phyloP scores from a whole-genome alignment of 352 stramenopile species.

The Aphanomyces stellatus region DNA sequence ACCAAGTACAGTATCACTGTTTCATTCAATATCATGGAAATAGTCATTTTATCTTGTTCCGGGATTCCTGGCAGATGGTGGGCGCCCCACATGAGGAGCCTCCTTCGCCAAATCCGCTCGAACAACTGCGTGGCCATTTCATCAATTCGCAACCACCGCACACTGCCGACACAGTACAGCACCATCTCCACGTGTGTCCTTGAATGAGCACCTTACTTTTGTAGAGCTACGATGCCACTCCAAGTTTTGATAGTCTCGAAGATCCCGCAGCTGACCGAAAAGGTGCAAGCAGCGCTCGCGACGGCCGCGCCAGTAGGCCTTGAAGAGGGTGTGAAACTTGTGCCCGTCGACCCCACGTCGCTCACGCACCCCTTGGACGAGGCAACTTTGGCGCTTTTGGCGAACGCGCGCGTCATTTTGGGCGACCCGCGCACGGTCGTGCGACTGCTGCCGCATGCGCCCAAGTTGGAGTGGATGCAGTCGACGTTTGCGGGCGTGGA shows the following conservation, averaged over 20 bases:
- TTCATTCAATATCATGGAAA: background rate
- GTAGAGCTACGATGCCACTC: background rate
- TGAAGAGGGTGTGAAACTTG: background rate
- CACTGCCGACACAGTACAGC: no score
- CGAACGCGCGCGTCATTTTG: conserved; percentile 34
- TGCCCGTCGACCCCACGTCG: background rate
- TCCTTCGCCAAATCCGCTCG: no score
- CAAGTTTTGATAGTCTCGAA: background rate
- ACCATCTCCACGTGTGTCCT: no score
- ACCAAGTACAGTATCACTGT: background rate
- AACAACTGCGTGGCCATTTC: no score
- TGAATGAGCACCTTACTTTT: background rate
- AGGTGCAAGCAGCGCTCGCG: conserved; percentile 87
- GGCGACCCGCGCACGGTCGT: conserved; percentile 40
- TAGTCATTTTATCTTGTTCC: no score
- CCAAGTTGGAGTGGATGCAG: conserved; percentile 46
- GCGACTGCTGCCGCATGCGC: conserved; percentile 31
- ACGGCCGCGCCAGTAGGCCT: background rate
- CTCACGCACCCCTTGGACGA: background rate
- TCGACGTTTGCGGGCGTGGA: conserved; percentile 57
- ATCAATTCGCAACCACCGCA: no score
- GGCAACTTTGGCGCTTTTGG: conserved; percentile 26
- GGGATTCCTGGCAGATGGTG: no score
- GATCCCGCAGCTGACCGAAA: conserved; percentile 91
- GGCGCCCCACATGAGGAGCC: no score